Conservation (phyloP, 306 rosid species). For the Castanea sativa region DNA sequence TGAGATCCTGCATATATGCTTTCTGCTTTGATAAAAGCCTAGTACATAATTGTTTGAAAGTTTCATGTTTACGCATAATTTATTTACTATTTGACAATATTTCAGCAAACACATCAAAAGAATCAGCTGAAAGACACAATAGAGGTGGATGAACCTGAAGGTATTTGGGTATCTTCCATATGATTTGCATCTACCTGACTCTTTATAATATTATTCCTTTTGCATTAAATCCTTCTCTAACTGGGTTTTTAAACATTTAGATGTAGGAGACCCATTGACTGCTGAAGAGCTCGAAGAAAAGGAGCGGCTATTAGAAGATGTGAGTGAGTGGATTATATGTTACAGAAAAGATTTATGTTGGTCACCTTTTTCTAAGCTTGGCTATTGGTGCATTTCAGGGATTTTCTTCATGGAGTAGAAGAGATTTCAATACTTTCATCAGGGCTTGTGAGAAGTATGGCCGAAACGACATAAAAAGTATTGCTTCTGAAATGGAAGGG, state of each 20-base stretch:
- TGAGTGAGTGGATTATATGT: conserved; percentile 31
- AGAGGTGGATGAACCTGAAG: conserved; percentile 95
- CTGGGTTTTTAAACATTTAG: conserved; percentile 39
- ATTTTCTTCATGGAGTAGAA: conserved; percentile 95
- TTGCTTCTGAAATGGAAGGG: conserved; percentile 96
- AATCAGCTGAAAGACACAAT: conserved; percentile 90
- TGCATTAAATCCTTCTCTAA: conserved; percentile 14
- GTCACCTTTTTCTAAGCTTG: conserved; percentile 24
- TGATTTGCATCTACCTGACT: neutral
- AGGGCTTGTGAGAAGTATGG: conserved; percentile 99
- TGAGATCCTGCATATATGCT: conserved; percentile 2
- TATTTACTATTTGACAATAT: conserved; percentile 17
- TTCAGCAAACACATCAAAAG: conserved; percentile 98
- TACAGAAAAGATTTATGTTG: conserved; percentile 7
- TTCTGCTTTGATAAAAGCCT: neutral
- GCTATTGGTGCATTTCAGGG: conserved; percentile 56
- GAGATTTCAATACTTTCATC: conserved; percentile 90
- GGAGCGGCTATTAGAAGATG: conserved; percentile 83
- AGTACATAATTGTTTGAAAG: neutral
- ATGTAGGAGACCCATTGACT: conserved; percentile 91
- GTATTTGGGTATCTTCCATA: conserved; percentile 32
- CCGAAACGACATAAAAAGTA: conserved; percentile 72
- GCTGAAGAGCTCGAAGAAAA: conserved; percentile 95
- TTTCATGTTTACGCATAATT: conserved; percentile 2
- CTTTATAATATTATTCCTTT: neutral